phyloP scores from a whole-genome alignment of 2,329 filamentous ascomycete species.

The Xylariaceae sp. region DNA sequence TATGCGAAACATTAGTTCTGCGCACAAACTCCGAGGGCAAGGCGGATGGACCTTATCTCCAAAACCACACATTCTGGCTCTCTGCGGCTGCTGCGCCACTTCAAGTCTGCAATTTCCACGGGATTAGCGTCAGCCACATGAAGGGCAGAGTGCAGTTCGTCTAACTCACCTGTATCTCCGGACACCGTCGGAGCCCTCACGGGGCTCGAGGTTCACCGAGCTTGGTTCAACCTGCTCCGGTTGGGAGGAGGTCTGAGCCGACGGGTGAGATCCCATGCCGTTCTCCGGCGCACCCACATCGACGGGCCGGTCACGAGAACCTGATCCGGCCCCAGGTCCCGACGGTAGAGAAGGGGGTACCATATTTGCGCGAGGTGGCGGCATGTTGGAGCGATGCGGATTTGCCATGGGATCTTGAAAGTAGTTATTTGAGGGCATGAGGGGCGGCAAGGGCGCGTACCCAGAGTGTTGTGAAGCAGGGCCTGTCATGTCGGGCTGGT shows the following conservation, averaged over 20 bases:
- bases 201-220: conserved; percentile 18
- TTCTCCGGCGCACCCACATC: conserved; percentile 25
- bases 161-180: conserved; percentile 28
- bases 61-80: conserved; percentile 97
- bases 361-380: conserved; percentile 28
- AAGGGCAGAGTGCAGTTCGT: too few species aligned
- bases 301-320: conserved; percentile 22
- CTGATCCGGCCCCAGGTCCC: conserved; percentile 15
- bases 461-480: conserved; percentile 26
- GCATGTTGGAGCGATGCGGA: conserved; percentile 27
- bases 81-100: conserved; percentile 84
- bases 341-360: conserved; percentile 26
- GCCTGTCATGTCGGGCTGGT: conserved; percentile 26
- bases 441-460: conserved; percentile 27
- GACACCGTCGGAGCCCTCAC: conserved; percentile 24
- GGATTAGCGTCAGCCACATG: too few species aligned
- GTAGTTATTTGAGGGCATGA: conserved; percentile 25
- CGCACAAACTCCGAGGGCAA: conserved; percentile 3
- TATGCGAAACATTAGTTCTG: conserved; percentile 89
- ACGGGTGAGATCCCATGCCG: conserved; percentile 17
- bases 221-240: conserved; percentile 21
- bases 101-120: too few species aligned
- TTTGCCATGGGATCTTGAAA: conserved; percentile 28
- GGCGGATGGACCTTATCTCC: conserved; percentile 74
- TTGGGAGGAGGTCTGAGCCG: conserved; percentile 21